These are phyloP conservation scores for Balamuthia mandrillaris DNA, from an alignment of 208 protist genomes.

Conservation along the genomic window DNA sequence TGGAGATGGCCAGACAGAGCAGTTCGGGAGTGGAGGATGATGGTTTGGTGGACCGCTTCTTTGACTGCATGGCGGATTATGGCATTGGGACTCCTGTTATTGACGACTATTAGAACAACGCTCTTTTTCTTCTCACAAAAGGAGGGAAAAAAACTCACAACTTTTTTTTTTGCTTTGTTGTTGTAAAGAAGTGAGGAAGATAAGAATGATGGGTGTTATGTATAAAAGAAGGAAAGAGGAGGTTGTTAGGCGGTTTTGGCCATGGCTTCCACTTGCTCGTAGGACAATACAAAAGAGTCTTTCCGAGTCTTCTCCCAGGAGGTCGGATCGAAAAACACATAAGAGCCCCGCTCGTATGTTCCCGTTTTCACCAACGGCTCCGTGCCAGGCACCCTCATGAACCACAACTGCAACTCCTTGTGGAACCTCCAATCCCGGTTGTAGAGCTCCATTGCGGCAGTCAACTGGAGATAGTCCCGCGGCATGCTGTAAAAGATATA, in stretches of 20 bases:
- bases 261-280: conserved; percentile 62
- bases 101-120: no score
- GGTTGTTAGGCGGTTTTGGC: no score
- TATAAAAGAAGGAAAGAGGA: no score
- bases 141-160: no score
- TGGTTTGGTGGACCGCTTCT: conserved; percentile 27
- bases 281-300: conserved; percentile 66
- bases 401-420: conserved; percentile 77
- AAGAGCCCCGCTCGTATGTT: conserved; percentile 61
- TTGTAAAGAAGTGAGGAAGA: no score
- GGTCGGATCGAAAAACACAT: conserved; percentile 71
- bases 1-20: conserved; percentile 49
- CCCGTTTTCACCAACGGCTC: conserved; percentile 57
- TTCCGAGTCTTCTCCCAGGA: conserved; percentile 65
- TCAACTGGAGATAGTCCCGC: conserved; percentile 90
- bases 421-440: conserved; percentile 85
- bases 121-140: no score
- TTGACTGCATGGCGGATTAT: neutral
- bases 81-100: no score
- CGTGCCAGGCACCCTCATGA: conserved; percentile 51
- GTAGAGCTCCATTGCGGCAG: conserved; percentile 82
- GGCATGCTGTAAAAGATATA: conserved; percentile 99
- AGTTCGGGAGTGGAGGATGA: no score
- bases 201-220: no score
- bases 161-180: no score